Evolutionary conservation across 139 green algal species (phyloP).

Genomic region (Picochlorum sp.): DNA sequence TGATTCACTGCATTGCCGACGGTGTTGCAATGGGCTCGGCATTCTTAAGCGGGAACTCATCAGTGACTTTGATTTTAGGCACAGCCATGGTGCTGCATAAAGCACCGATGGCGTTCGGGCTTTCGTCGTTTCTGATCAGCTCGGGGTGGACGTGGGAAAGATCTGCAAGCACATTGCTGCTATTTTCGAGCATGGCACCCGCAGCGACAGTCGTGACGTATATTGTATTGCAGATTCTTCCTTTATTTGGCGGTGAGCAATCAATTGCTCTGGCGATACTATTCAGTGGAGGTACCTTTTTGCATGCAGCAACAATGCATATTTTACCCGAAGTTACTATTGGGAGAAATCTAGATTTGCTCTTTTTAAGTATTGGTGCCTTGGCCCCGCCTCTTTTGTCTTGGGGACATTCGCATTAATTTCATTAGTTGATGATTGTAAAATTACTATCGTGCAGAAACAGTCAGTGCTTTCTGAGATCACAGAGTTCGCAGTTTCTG

Average conservation of each 20-base stretch:
- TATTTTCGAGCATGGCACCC: slow-evolving; percentile 26
- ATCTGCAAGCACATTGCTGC: slow-evolving; percentile 9
- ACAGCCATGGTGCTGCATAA: slow-evolving; percentile 44
- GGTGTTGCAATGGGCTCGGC: slow-evolving; percentile 52
- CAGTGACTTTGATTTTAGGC: slow-evolving; percentile 31
- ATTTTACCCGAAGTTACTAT: slow-evolving; percentile 45
- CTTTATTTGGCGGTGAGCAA: slow-evolving; percentile 9
- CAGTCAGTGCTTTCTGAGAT: not conserved
- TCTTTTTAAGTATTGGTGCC: not conserved
- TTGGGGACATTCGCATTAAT: slow-evolving; percentile 16
- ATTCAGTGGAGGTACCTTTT: slow-evolving; percentile 56
- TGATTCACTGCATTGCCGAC: slow-evolving; percentile 47
- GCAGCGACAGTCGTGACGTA: slow-evolving; percentile 33
- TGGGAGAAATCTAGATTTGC: not conserved
- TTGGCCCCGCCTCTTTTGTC: not conserved
- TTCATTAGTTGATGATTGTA: slow-evolving; percentile 1
- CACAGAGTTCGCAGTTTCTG: too few species aligned
- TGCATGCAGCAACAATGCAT: slow-evolving; percentile 52
- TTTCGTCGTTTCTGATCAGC: slow-evolving; percentile 42
- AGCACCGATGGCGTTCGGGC: slow-evolving; percentile 49
- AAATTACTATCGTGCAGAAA: not conserved
- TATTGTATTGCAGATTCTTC: slow-evolving; percentile 17
- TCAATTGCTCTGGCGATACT: slow-evolving; percentile 27
- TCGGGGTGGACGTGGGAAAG: slow-evolving; percentile 28
- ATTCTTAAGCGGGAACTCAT: slow-evolving; percentile 23